Percentiles rank a stretch among this genome's conserved stretches.
These are phyloP conservation scores for Cynanchum wilfordii DNA, from an alignment of 257 asterid species.

Conservation along the genomic window DNA sequence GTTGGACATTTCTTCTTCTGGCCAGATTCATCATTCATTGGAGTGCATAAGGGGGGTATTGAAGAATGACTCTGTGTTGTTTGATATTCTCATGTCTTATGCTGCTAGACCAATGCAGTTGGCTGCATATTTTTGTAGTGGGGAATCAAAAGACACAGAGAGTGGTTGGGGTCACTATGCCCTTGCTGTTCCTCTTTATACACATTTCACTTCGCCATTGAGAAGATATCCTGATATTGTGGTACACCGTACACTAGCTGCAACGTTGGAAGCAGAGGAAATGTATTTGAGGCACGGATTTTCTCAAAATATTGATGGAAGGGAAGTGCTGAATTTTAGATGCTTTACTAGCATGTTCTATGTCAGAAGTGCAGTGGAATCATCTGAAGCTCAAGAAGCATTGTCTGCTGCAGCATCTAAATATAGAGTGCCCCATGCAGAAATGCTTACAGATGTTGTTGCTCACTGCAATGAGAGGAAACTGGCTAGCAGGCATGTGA, in stretches of 20 bases:
- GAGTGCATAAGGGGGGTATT: conserved; percentile 54
- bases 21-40: conserved; percentile 48
- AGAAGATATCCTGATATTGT: conserved; percentile 85
- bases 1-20: conserved; percentile 60
- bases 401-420: conserved; percentile 48
- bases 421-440: conserved; percentile 36
- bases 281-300: conserved; percentile 38
- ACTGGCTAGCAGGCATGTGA: conserved; percentile 68
- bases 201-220: conserved; percentile 91
- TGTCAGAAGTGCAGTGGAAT: conserved; percentile 38
- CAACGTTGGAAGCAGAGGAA: conserved; percentile 71
- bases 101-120: conserved; percentile 91
- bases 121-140: conserved; percentile 81
- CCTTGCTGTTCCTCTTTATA: conserved; percentile 74
- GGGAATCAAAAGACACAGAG: conserved; percentile 39
- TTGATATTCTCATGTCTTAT: conserved; percentile 65
- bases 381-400: conserved; percentile 60
- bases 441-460: conserved; percentile 55
- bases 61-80: conserved; percentile 51
- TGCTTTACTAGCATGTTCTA: conserved; percentile 56
- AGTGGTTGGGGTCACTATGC: conserved; percentile 62
- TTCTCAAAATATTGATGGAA: conserved; percentile 15
- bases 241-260: conserved; percentile 85
- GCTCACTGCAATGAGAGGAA: conserved; percentile 67
- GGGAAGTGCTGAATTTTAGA: conserved; percentile 26